Evolutionary conservation across 2,329 filamentous ascomycete genomes (phyloP), one percentile per base, ranked within the genome.

Genomic region (Claviceps sp.): DNA sequence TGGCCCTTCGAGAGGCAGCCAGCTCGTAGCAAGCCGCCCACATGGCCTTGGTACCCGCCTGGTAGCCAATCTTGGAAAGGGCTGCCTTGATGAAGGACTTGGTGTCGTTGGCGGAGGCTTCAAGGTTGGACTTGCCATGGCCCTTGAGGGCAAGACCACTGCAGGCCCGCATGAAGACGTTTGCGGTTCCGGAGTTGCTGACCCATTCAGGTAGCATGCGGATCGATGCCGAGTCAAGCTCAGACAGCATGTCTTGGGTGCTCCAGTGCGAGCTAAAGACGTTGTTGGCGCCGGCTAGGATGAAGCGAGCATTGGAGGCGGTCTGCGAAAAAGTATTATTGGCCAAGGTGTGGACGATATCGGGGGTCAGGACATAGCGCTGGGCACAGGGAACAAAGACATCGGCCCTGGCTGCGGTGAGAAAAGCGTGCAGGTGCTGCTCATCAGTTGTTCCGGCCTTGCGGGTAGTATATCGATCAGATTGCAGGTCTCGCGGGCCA

Each of bases 91-190:
- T 46, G 29, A 46, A 46, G 45, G n/a, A 9, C 3, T 22, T 46
- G n/a, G 45, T 46, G 29, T 46, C 45, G 45, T 36, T 46, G 45
- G 45, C 26, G 7, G 45, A 34, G 29, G 45, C 45, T 9, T 46
- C 45, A 8, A 46, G 45, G 29, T 46, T 46, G 29, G 29, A 46
- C 14, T 14, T 23, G 26, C 13, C 45, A 16, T 46, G 14, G 29
- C 45, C 45, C 8, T 36, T 34, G 29, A 46, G 45, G 29, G 45
- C 26, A 29, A 46, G 45, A 29, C 45, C 45, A 26, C 45, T 46
- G 45, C 45, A 46, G 45, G 45, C 45, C 3, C 45, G 45, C 45
- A 46, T 46, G 45, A 46, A 46, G 29, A 46, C 8, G 45, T 46
- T 46, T 4, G 45, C 26, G 26, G 45, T 46, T 23, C 45, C 45